Evolutionary conservation across 2,329 filamentous ascomycete species (phyloP).

Genomic region (Pyrenochaeta sp.): DNA sequence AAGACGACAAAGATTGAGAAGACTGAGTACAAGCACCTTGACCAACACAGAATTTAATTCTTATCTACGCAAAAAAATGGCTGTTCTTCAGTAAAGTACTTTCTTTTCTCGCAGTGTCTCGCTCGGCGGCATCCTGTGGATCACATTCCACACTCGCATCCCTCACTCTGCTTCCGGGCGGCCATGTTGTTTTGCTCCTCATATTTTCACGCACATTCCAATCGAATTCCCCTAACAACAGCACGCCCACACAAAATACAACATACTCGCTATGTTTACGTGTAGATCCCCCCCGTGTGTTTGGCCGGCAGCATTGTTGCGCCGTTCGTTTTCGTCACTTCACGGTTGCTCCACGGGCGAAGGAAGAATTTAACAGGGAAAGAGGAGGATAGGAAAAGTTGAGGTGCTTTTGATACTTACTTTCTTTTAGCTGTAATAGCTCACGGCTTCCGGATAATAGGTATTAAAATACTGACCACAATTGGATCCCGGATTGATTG

Average conservation of each 20-base stretch:
- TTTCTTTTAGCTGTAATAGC: too few relatives aligned
- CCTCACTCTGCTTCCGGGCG: slow-evolving; percentile 26
- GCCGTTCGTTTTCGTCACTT: slow-evolving; percentile 28
- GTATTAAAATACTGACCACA: too few relatives aligned
- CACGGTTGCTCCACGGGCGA: slow-evolving; percentile 1
- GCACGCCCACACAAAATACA: slow-evolving; percentile 27
- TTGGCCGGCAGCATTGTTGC: slow-evolving; percentile 23
- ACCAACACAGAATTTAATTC: too few relatives aligned
- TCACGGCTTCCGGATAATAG: too few relatives aligned
- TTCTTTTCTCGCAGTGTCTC: slow-evolving; percentile 7
- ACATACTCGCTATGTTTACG: slow-evolving; percentile 44
- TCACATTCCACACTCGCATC: slow-evolving; percentile 37
- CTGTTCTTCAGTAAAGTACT: too few relatives aligned
- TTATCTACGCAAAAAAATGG: too few relatives aligned
- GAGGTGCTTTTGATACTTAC: too few relatives aligned
- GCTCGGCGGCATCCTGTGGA: slow-evolving; percentile 11
- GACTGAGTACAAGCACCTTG: too few relatives aligned
- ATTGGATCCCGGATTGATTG: too few relatives aligned
- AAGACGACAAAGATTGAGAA: too few relatives aligned
- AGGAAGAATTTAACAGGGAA: slow-evolving; percentile 9
- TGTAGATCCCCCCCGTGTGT: slow-evolving; percentile 14
- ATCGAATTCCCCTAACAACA: slow-evolving; percentile 43
- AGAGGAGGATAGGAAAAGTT: slow-evolving; percentile 26
- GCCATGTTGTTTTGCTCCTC: slow-evolving; percentile 34
- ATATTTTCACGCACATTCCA: slow-evolving; percentile 48